Conservation (phyloP, 2,329 filamentous ascomycete species). For the Calonectria leucothoes region DNA sequence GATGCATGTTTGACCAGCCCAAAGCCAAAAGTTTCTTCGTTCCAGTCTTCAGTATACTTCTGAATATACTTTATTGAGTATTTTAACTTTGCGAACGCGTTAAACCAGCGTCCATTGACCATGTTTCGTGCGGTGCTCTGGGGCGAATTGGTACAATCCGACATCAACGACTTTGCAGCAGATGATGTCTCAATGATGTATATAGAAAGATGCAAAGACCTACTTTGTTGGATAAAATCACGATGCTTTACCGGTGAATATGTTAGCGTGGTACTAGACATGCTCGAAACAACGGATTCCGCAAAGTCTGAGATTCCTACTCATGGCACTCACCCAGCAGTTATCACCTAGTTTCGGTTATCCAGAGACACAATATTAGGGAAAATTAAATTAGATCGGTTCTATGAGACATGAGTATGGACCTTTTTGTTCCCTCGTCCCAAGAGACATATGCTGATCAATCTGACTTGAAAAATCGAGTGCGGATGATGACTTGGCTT, state of each 20-base stretch:
- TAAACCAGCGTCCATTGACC: neutral
- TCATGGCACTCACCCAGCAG: neutral
- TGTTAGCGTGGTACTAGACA: neutral
- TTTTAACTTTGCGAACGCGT: neutral
- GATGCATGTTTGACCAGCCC: neutral
- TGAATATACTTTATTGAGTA: neutral
- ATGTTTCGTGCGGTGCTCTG: neutral
- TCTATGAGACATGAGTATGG: no score
- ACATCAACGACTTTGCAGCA: neutral
- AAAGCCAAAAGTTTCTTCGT: neutral
- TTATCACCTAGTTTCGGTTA: no score
- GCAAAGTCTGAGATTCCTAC: no score
- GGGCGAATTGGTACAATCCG: neutral
- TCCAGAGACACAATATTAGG: no score
- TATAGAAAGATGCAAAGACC: neutral
- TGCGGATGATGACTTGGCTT: neutral
- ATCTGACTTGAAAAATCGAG: neutral
- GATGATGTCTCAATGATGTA: neutral
- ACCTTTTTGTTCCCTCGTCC: no score
- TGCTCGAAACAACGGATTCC: neutral
- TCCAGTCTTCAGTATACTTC: neutral
- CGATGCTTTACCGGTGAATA: neutral
- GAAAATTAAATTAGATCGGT: no score
- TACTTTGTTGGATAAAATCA: neutral
- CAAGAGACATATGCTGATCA: no score